Conservation (phyloP, 495 filamentous ascomycete species). For the Penicillium odoratum region DNA sequence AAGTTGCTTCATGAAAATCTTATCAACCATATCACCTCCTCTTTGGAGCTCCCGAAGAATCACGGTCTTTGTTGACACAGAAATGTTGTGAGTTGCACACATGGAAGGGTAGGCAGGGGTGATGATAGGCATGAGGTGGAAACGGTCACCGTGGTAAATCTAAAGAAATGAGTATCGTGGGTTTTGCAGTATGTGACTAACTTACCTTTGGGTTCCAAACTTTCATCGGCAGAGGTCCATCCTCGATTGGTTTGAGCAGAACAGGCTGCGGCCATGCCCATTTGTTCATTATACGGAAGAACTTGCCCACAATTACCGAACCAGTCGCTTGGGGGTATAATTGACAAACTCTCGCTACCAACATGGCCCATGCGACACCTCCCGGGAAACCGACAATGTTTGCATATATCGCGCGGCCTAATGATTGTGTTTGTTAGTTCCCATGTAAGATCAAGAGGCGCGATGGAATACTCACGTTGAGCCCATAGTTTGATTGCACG, state of each 20-base stretch:
- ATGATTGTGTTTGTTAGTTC: not conserved
- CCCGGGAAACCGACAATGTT: constrained; percentile 96
- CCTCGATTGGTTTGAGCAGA: constrained; percentile 83
- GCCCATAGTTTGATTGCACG: constrained; percentile 96
- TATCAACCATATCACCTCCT: constrained; percentile 73
- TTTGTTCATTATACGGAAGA: constrained; percentile 85
- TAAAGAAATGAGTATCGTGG: constrained; percentile 27
- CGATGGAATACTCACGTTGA: constrained; percentile 57
- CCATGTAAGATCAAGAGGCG: not conserved
- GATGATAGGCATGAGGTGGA: constrained; percentile 95
- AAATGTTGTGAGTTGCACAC: constrained; percentile 95
- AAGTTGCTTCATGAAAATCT: constrained; percentile 71
- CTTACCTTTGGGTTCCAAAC: constrained; percentile 92
- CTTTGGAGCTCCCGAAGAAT: constrained; percentile 80
- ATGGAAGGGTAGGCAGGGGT: constrained; percentile 95
- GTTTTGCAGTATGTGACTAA: not conserved
- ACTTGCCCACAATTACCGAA: constrained; percentile 82
- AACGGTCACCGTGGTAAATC: constrained; percentile 77
- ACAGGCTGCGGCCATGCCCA: constrained; percentile 96
- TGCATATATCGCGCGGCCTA: constrained; percentile 82
- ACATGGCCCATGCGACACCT: constrained; percentile 96
- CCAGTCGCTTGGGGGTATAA: constrained; percentile 92
- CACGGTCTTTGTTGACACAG: constrained; percentile 77
- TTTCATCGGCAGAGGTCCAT: constrained; percentile 72
- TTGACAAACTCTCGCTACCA: constrained; percentile 93